Conservation (phyloP, 176 grass and related monocot genomes). For the Melocanna baccifera region DNA sequence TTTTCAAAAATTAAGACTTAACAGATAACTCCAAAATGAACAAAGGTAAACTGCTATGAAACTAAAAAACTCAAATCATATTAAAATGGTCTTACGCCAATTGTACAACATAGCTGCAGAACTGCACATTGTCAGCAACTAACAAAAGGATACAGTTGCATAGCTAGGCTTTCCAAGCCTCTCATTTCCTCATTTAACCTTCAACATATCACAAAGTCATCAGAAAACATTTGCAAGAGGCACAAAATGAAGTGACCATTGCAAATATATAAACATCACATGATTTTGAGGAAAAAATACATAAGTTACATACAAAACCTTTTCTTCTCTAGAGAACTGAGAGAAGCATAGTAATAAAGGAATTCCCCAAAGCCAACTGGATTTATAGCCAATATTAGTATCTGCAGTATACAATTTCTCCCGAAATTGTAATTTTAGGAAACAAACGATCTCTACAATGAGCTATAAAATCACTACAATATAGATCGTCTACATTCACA, state of each 20-base stretch:
- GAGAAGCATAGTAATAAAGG: not conserved
- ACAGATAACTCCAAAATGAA: slow-evolving; percentile 20
- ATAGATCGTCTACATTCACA: not conserved
- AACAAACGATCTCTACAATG: not conserved
- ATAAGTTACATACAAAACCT: not conserved
- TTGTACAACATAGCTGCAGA: not conserved
- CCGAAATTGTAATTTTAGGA: not conserved
- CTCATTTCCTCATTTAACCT: slow-evolving; percentile 98
- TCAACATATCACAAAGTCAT: not conserved
- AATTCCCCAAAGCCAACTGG: not conserved
- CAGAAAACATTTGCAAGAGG: not conserved
- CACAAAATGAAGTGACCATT: not conserved
- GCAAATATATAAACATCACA: slow-evolving; percentile 16
- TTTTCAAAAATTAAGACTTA: slow-evolving; percentile 60
- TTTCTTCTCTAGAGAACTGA: not conserved
- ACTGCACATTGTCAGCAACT: not conserved
- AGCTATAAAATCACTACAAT: not conserved
- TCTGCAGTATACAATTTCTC: not conserved
- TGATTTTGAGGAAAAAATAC: not conserved
- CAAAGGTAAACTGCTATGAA: slow-evolving; percentile 5
- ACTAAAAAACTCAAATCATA: not conserved
- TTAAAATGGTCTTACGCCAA: not conserved
- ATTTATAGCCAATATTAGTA: not conserved
- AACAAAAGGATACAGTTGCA: slow-evolving; percentile 93
- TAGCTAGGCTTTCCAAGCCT: slow-evolving; percentile 70